Percentiles rank a stretch among this genome's conserved stretches.
Evolutionary conservation across 73 alveolate species (phyloP).

Genomic region (Urostyla sp.): DNA sequence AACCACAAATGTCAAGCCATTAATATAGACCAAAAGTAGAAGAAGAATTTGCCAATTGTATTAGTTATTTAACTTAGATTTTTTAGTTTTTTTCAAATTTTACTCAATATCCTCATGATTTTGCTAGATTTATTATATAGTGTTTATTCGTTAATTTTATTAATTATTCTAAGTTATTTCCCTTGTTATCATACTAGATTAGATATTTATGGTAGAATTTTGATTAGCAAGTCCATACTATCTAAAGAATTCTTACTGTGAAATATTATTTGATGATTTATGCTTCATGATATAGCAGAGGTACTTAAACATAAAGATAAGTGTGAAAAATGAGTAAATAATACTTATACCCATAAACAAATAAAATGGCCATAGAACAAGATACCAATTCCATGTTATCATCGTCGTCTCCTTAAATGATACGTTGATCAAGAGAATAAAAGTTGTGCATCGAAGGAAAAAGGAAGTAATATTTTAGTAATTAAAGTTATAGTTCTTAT

Average conservation of each 20-base stretch:
- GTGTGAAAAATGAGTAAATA: constrained; percentile 31
- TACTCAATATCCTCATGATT: constrained; percentile 34
- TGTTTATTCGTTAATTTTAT: background rate
- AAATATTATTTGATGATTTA: no score
- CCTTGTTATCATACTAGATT: constrained; percentile 27
- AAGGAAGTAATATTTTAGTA: constrained; percentile 31
- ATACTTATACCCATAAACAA: constrained; percentile 24
- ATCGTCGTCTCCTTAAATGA: constrained; percentile 3
- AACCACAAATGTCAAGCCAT: no score
- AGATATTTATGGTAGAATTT: background rate
- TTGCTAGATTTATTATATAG: no score
- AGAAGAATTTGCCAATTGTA: background rate
- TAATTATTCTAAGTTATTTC: background rate
- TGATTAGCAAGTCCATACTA: background rate
- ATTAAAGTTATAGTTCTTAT: background rate
- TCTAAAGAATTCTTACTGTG: background rate
- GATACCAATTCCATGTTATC: constrained; percentile 15
- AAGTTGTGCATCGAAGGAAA: background rate
- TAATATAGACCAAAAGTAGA: no score
- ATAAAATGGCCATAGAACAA: constrained; percentile 48
- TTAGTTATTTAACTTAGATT: background rate
- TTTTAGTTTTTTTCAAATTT: constrained; percentile 8
- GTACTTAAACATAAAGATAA: constrained; percentile 25
- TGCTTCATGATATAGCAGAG: constrained; percentile 30
- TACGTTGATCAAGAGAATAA: constrained; percentile 5